These are phyloP conservation scores for Pterocarpus macrocarpus DNA, from an alignment of 306 rosid species.

Conservation along the genomic window DNA sequence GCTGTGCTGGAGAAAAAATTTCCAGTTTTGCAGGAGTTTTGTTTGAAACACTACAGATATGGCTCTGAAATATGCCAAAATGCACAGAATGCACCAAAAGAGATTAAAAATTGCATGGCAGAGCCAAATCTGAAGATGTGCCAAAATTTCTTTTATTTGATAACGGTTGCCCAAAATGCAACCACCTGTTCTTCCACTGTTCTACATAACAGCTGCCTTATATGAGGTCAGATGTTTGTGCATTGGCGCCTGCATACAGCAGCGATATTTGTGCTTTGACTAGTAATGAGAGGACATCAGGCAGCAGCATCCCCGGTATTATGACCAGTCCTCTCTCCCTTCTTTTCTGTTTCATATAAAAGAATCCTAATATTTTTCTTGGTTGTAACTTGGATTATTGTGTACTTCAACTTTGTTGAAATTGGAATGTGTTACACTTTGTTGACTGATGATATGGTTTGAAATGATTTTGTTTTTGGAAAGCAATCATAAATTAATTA, in stretches of 20 bases:
- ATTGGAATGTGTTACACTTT: not conserved
- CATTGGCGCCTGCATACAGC: conserved; percentile 5
- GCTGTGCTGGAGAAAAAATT: conserved; percentile 1
- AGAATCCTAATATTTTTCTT: not conserved
- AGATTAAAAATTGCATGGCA: not conserved
- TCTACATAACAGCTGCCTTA: not conserved
- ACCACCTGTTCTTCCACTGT: not conserved
- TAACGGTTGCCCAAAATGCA: not conserved
- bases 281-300: not conserved
- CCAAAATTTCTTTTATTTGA: too few relatives aligned
- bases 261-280: conserved; percentile 19
- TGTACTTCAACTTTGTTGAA: not conserved
- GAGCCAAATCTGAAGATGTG: not conserved
- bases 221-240: not conserved
- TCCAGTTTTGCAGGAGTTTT: not conserved
- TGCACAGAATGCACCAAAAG: not conserved
- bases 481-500: conserved; percentile 24
- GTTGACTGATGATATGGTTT: not conserved
- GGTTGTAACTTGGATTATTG: conserved; percentile 5
- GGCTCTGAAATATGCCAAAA: conserved; percentile 24
- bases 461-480: not conserved
- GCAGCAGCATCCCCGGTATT: not conserved
- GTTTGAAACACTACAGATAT: conserved; percentile 5
- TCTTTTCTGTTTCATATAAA: not conserved
- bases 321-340: not conserved